These are phyloP conservation scores for Alliaria petiolata DNA, from an alignment of 345 rosid genomes.

Conservation along the genomic window DNA sequence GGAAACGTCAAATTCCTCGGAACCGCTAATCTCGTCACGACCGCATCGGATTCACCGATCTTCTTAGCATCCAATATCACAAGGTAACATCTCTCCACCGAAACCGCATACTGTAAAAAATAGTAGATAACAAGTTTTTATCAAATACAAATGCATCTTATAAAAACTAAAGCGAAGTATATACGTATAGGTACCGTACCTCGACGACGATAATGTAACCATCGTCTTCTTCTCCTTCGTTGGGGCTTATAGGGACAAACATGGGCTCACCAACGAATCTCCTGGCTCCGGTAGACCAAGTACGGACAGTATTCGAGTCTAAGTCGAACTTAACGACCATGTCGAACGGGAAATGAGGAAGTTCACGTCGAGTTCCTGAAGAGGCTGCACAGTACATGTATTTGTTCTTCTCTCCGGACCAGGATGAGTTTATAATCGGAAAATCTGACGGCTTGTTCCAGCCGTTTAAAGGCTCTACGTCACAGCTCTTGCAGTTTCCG, in stretches of 20 bases:
- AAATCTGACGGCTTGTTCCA: slow-evolving; percentile 79
- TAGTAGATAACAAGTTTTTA: neutral
- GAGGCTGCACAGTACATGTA: slow-evolving; percentile 61
- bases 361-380: slow-evolving; percentile 54
- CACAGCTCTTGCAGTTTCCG: slow-evolving; percentile 48
- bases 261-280: slow-evolving; percentile 86
- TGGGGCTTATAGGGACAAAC: slow-evolving; percentile 49
- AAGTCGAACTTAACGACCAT: slow-evolving; percentile 64
- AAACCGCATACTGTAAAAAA: slow-evolving; percentile 71
- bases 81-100: slow-evolving; percentile 71
- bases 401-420: slow-evolving; percentile 53
- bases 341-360: slow-evolving; percentile 86
- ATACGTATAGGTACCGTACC: slow-evolving; percentile 43
- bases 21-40: slow-evolving; percentile 69
- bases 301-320: slow-evolving; percentile 19
- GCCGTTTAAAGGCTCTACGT: slow-evolving; percentile 42
- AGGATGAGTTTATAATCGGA: slow-evolving; percentile 54
- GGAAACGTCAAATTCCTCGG: slow-evolving; percentile 79
- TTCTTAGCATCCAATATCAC: slow-evolving; percentile 65
- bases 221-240: slow-evolving; percentile 37
- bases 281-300: slow-evolving; percentile 66
- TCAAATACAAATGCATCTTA: neutral
- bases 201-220: slow-evolving; percentile 87
- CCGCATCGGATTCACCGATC: slow-evolving; percentile 70
- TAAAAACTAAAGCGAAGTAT: neutral